A percentile compares a stretch with the other conserved stretches of the same genome.
These are phyloP conservation scores for Pleurotus giganteus DNA, from an alignment of 768 basidiomycete genomes.

Conservation along the genomic window DNA sequence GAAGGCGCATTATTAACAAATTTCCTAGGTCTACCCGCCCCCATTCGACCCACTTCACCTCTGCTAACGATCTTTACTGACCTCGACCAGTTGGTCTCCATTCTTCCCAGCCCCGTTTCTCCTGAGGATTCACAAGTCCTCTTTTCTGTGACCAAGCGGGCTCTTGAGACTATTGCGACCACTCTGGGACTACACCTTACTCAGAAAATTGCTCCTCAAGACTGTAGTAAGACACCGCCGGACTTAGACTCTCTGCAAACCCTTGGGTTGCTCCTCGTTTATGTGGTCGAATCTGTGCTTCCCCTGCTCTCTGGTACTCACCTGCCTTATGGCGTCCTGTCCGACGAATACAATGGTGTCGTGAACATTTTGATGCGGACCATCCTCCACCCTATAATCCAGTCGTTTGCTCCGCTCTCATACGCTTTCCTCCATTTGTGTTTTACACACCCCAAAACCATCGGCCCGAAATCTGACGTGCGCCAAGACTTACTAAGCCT, in stretches of 20 bases:
- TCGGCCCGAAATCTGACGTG: conserved; percentile 20
- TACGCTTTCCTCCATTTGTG: conserved; percentile 14
- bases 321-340: not conserved
- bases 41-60: not conserved
- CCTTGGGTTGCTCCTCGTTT: conserved; percentile 15
- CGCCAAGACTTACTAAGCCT: conserved; percentile 25
- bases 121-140: conserved; percentile 20
- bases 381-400: conserved; percentile 25
- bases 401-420: conserved; percentile 27
- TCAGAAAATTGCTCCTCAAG: not conserved
- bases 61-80: conserved; percentile 27
- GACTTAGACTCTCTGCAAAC: conserved; percentile 18
- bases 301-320: conserved; percentile 15
- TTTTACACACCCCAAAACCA: conserved; percentile 10
- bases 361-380: conserved; percentile 14
- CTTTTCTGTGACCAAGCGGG: conserved; percentile 26
- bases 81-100: conserved; percentile 25
- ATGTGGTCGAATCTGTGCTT: conserved; percentile 17
- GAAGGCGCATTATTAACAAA: not conserved
- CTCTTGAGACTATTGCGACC: conserved; percentile 26
- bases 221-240: not conserved
- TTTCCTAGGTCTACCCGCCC: not conserved
- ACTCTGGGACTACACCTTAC: not conserved
- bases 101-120: conserved; percentile 17
- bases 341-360: conserved; percentile 15